phyloP scores from a whole-genome alignment of 1,139 yeast species.

The Saccharomyces hybrid region DNA sequence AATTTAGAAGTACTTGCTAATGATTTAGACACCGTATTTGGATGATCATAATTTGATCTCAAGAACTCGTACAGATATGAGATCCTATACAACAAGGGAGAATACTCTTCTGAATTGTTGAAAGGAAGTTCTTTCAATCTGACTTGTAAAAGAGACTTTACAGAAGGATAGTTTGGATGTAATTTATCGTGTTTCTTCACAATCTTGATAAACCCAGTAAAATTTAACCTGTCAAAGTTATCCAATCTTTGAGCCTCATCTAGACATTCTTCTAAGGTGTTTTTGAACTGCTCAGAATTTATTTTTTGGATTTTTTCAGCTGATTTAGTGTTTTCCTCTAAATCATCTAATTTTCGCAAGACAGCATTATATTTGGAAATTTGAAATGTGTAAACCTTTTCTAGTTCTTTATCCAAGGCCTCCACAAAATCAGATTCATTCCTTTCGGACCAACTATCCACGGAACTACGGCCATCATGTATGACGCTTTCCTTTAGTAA shows the following conservation, averaged over 20 bases:
- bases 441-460: constrained; percentile 62
- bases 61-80: constrained; percentile 74
- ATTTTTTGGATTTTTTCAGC: constrained; percentile 26
- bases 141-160: constrained; percentile 80
- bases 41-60: constrained; percentile 34
- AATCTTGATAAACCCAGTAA: constrained; percentile 88
- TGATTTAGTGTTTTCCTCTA: constrained; percentile 43
- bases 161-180: constrained; percentile 71
- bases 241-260: constrained; percentile 78
- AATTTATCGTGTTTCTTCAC: constrained; percentile 93
- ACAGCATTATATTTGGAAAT: constrained; percentile 60
- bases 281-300: constrained; percentile 40
- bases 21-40: constrained; percentile 23
- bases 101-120: constrained; percentile 84
- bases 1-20: constrained; percentile 27
- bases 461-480: not conserved
- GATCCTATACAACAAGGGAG: constrained; percentile 79
- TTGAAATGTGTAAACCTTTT: constrained; percentile 89
- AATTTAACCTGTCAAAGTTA: constrained; percentile 81
- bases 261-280: constrained; percentile 62
- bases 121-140: constrained; percentile 82
- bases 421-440: constrained; percentile 81
- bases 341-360: constrained; percentile 51
- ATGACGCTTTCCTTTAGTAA: constrained; percentile 54
- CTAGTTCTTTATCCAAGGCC: constrained; percentile 76